A percentile compares a stretch with the other conserved stretches of the same genome.
phyloP scores from a whole-genome alignment of 306 rosid genomes.

The Casuarina glauca region DNA sequence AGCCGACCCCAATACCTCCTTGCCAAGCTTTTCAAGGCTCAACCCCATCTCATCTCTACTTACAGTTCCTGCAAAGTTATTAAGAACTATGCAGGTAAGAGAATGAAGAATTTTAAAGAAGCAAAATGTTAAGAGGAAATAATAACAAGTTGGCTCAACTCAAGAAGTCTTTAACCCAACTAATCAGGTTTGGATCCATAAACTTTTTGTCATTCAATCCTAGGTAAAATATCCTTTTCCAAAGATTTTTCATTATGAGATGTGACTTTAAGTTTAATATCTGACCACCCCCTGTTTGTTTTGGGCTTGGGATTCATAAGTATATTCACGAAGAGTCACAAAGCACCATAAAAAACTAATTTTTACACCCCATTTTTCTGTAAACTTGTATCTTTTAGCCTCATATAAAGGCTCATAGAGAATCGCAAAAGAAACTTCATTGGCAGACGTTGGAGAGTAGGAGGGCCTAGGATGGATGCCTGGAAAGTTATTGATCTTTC shows the following conservation, averaged over 20 bases:
- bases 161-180: not conserved
- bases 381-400: not conserved
- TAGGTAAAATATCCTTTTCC: not conserved
- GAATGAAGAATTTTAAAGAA: constrained; percentile 14
- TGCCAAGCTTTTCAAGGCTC: constrained; percentile 63
- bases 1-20: constrained; percentile 64
- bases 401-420: not conserved
- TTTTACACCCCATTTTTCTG: not conserved
- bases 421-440: not conserved
- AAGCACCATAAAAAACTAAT: not conserved
- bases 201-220: not conserved
- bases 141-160: not conserved
- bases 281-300: not conserved
- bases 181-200: not conserved
- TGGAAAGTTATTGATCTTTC: constrained; percentile 54
- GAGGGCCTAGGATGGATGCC: constrained; percentile 45
- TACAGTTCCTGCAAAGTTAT: constrained; percentile 63
- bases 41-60: constrained; percentile 85
- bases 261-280: not conserved
- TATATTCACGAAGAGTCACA: not conserved
- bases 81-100: constrained; percentile 10
- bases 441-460: constrained; percentile 30
- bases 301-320: not conserved
- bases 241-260: not conserved
- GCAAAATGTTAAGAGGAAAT: not conserved